A percentile compares a stretch with the other conserved stretches of the same genome.
phyloP scores from a whole-genome alignment of 441 rosid species.

The Melastoma candidum region DNA sequence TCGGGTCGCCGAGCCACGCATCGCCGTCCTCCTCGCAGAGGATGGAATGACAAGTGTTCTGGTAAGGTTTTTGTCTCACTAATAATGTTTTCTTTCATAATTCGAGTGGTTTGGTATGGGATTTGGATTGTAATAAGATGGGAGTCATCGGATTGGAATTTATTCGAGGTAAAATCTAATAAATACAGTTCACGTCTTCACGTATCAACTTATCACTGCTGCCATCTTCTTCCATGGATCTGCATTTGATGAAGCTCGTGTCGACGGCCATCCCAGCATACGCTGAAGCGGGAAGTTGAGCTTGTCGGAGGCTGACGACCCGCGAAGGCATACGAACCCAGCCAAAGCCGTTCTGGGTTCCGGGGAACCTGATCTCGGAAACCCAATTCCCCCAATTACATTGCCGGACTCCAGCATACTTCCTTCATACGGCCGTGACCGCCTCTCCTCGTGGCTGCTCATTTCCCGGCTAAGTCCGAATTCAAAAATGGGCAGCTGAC shows the following conservation, averaged over 20 bases:
- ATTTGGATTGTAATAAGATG: neutral
- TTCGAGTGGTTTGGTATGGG: neutral
- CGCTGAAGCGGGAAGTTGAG: slow-evolving; percentile 51
- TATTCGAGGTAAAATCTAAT: too few relatives aligned
- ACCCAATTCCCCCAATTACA: slow-evolving; percentile 96
- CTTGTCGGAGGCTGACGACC: slow-evolving; percentile 22
- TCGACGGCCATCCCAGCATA: slow-evolving; percentile 79
- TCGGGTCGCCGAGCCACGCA: slow-evolving; percentile 10
- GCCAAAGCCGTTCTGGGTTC: slow-evolving; percentile 70
- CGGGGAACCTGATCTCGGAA: slow-evolving; percentile 73
- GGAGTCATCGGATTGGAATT: neutral
- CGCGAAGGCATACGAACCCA: slow-evolving; percentile 68
- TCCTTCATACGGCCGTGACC: neutral
- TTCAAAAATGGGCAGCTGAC: too few relatives aligned
- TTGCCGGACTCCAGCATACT: slow-evolving; percentile 42
- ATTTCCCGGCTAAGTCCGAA: too few relatives aligned
- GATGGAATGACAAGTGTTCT: neutral
- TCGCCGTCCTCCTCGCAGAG: slow-evolving; percentile 4
- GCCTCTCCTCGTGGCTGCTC: neutral
- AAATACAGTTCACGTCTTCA: too few relatives aligned
- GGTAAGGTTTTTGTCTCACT: neutral
- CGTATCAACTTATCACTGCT: neutral
- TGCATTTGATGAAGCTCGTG: slow-evolving; percentile 25
- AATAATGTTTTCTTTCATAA: neutral
- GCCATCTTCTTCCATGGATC: slow-evolving; percentile 11